Evolutionary conservation across 1,284 basidiomycete genomes (phyloP).

Genomic region (Ganoderma sinense): DNA sequence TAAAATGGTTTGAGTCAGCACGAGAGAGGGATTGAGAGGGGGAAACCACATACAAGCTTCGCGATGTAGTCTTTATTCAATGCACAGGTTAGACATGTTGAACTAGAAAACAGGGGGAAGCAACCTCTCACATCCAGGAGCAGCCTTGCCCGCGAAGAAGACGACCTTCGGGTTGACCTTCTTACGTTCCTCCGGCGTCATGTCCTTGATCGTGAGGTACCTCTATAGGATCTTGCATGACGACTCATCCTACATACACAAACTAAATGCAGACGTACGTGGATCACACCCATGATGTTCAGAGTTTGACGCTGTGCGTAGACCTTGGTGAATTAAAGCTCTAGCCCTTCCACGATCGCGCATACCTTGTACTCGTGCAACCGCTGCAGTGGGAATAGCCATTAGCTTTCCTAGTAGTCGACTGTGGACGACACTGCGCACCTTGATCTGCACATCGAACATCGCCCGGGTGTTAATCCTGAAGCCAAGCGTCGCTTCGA

Average conservation of each 20-base stretch:
- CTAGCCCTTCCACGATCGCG: not conserved
- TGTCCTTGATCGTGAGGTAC: conserved; percentile 83
- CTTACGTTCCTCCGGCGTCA: conserved; percentile 81
- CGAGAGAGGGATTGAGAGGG: not conserved
- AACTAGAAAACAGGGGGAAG: conserved; percentile 1
- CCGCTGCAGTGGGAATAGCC: conserved; percentile 52
- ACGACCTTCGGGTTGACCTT: conserved; percentile 83
- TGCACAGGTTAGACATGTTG: not conserved
- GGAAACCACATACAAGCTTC: conserved; percentile 62
- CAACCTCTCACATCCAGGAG: conserved; percentile 71
- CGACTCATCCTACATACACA: not conserved
- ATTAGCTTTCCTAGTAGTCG: conserved; percentile 10
- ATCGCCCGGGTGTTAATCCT: conserved; percentile 82
- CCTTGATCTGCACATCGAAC: conserved; percentile 95
- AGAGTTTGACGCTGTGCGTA: conserved; percentile 79
- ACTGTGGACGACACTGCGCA: conserved; percentile 38
- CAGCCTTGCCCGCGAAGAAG: conserved; percentile 92
- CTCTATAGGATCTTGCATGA: conserved; percentile 52
- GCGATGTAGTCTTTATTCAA: conserved; percentile 71
- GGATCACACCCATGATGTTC: conserved; percentile 87
- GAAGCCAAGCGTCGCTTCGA: conserved; percentile 79
- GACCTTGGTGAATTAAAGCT: conserved; percentile 14
- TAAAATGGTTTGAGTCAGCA: not conserved
- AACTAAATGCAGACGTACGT: conserved; percentile 55
- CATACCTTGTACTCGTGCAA: conserved; percentile 87